These are phyloP conservation scores for Penicillium nordicum DNA, from an alignment of 2,329 filamentous ascomycete genomes.

Conservation along the genomic window DNA sequence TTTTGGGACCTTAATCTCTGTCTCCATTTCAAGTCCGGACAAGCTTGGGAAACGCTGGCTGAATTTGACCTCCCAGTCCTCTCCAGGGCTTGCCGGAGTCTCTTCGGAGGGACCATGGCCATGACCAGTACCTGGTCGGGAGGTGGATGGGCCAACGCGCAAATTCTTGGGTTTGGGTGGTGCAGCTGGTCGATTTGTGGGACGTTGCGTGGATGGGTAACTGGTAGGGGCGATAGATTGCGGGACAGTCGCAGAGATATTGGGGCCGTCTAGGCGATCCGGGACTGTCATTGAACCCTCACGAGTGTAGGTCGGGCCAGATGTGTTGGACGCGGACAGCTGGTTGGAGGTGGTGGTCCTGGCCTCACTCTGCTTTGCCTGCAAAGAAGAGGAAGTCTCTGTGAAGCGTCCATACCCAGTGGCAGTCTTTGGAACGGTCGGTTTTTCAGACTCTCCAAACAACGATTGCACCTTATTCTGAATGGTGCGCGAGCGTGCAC, in stretches of 20 bases:
- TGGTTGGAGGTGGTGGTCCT: conserved; percentile 12
- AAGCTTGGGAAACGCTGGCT: conserved; percentile 83
- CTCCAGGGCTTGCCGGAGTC: conserved; percentile 36
- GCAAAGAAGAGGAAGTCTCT: conserved; percentile 46
- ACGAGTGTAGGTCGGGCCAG: conserved; percentile 20
- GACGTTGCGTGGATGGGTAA: conserved; percentile 27
- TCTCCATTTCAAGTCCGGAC: conserved; percentile 80
- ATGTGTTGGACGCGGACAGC: conserved; percentile 22
- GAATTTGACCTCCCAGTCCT: conserved; percentile 69
- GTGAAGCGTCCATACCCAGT: conserved; percentile 89
- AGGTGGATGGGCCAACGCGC: conserved; percentile 43
- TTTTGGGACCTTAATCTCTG: conserved; percentile 51
- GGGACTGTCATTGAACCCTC: conserved; percentile 13
- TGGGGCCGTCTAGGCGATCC: conserved; percentile 17
- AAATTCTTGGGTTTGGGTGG: conserved; percentile 62
- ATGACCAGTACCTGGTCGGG: conserved; percentile 22
- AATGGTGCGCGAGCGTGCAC: conserved; percentile 73
- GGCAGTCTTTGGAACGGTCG: conserved; percentile 65
- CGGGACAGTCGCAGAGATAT: conserved; percentile 20
- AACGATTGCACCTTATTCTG: conserved; percentile 87
- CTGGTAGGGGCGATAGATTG: conserved; percentile 14
- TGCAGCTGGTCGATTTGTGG: conserved; percentile 48
- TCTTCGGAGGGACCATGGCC: conserved; percentile 28
- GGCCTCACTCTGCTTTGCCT: conserved; percentile 37
- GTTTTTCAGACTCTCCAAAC: conserved; percentile 68